Base-by-base conservation (phyloP, 2,329 filamentous ascomycete genomes). In the Bipolaris sorokiniana region DNA sequence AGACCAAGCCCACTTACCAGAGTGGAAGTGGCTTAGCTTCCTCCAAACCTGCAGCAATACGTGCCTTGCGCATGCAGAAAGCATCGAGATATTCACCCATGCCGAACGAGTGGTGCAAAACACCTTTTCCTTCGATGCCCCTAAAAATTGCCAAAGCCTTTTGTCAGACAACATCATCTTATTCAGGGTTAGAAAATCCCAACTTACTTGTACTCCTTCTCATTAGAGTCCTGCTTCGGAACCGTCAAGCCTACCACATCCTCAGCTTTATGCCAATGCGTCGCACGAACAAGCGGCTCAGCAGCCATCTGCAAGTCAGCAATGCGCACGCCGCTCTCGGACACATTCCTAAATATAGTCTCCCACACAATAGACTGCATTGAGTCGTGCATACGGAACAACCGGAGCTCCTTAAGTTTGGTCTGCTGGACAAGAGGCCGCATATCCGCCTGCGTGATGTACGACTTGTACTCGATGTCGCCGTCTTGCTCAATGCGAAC, bases 51-150 rank as follows among this genome's bases (percentile, higher is more conserved):
- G 68, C 63, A 1, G 68, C 59, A 16, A 72, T 67, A n/a, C 73
- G 70, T 13, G 69, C 71, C 45, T 69, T 72, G 16, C 69, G 64
- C 42, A 75, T 75, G 37, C 67, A 69, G 26, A 67, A 61, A 37
- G 59, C 47, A 51, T 76, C 73, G 3, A 76, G 68, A 38, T 76
- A 76, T 44, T 76, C 72, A n/a, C 72, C 72, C 23, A 63, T 66
- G 1, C 73, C 73, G 22, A 68, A 61, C 0, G 37, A 42, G 48
- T 69, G 64, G 55, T 76, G 67, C 5, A 76, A 52, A 3, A 65
- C 46, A 2, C 72, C 73, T 22, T 65, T 69, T 7, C 73, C 73
- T 16, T 72, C 68, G 1, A 62, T 38, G 7, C 73, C 73, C 45
- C 69, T 73, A 52, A 1, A 37, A 5, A 37, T 16, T 34, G 20